Conservation (phyloP, 129 eudicot genomes). For the Calendula officinalis region DNA sequence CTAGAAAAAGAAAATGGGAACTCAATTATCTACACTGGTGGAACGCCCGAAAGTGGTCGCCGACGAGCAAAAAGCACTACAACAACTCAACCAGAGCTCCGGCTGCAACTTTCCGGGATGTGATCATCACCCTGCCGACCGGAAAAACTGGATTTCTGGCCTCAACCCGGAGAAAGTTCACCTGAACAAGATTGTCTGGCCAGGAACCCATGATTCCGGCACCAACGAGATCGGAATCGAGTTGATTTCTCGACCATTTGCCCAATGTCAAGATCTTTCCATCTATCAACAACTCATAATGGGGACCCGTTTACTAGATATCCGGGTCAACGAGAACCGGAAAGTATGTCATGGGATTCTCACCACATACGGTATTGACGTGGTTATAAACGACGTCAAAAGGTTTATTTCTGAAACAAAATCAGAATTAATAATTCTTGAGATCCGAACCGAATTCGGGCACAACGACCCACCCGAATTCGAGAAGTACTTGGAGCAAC, state of each 20-base stretch:
- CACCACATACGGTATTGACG: conserved; percentile 55
- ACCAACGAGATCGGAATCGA: conserved; percentile 76
- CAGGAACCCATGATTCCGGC: conserved; percentile 90
- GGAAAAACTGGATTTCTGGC: conserved; percentile 73
- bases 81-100: too few relatives aligned
- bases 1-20: too few relatives aligned
- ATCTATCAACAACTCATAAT: conserved; percentile 61
- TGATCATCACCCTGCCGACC: conserved; percentile 47
- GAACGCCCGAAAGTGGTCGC: too few relatives aligned
- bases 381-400: conserved; percentile 62
- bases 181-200: conserved; percentile 82
- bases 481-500: conserved; percentile 59
- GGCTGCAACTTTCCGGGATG: conserved; percentile 53
- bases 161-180: conserved; percentile 51
- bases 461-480: conserved; percentile 79
- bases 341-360: conserved; percentile 77
- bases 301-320: conserved; percentile 71
- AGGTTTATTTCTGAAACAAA: conserved; percentile 64
- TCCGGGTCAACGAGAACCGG: conserved; percentile 75
- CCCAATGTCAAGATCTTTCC: conserved; percentile 76
- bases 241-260: conserved; percentile 67
- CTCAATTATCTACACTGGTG: too few relatives aligned
- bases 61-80: too few relatives aligned
- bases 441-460: conserved; percentile 83
- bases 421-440: conserved; percentile 71